A percentile compares a stretch with the other conserved stretches of the same genome.
Conservation (phyloP, 305 asterid genomes). For the Fraxinus velutina region DNA sequence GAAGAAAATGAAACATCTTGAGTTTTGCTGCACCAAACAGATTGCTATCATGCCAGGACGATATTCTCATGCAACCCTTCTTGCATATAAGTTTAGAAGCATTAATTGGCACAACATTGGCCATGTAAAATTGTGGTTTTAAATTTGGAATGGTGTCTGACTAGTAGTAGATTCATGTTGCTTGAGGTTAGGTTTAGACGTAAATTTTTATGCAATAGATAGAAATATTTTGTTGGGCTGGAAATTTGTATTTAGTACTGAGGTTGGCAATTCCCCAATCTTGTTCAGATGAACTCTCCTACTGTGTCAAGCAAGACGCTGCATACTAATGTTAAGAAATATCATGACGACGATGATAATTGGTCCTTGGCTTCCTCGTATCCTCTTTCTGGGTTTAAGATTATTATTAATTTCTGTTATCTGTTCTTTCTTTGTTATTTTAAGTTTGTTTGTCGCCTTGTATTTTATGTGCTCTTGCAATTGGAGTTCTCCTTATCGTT, state of each 20-base stretch:
- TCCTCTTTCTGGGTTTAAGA: conserved; percentile 34
- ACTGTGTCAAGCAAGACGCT: conserved; percentile 33
- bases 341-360: conserved; percentile 63
- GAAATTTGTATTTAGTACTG: conserved; percentile 18
- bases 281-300: conserved; percentile 43
- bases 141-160: not conserved
- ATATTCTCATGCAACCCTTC: not conserved
- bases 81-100: not conserved
- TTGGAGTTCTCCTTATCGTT: conserved; percentile 36
- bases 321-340: conserved; percentile 27
- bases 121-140: not conserved
- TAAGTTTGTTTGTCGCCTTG: not conserved
- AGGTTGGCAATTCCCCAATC: conserved; percentile 17
- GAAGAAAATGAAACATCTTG: not conserved
- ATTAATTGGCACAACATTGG: not conserved
- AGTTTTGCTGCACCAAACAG: not conserved
- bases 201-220: not conserved
- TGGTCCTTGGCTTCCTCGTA: conserved; percentile 76
- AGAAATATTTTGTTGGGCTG: not conserved
- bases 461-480: conserved; percentile 12
- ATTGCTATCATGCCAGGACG: not conserved
- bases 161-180: not conserved
- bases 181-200: not conserved
- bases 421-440: not conserved
- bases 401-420: not conserved